A percentile compares a stretch with the other conserved stretches of the same genome.
Conservation (phyloP, 176 grass and related monocot genomes). For the Aegilops tauschii region DNA sequence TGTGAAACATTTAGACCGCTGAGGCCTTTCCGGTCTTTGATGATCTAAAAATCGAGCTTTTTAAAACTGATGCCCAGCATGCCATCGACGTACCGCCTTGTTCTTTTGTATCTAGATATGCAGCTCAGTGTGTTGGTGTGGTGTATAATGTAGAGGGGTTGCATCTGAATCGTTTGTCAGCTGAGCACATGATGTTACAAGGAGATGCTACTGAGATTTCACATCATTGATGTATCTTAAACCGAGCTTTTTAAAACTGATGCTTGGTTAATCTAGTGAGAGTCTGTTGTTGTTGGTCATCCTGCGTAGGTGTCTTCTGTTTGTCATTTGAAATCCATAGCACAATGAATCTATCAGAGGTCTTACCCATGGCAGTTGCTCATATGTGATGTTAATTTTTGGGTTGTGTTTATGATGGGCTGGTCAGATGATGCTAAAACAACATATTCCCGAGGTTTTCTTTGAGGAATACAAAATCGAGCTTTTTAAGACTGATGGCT, state of each 20-base stretch:
- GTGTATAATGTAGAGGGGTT: neutral
- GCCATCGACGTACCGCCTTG: neutral
- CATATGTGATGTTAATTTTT: neutral
- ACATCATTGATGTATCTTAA: slow-evolving; percentile 44
- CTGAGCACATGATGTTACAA: slow-evolving; percentile 27
- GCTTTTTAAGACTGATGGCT: slow-evolving; percentile 63
- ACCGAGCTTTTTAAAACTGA: slow-evolving; percentile 70
- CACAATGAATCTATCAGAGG: neutral
- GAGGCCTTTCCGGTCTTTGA: slow-evolving; percentile 37
- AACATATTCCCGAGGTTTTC: slow-evolving; percentile 22
- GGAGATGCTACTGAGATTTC: slow-evolving; percentile 47
- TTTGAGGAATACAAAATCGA: slow-evolving; percentile 40
- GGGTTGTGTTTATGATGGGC: neutral
- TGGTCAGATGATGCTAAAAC: slow-evolving; percentile 38
- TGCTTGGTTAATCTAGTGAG: neutral
- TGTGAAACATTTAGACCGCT: slow-evolving; percentile 26
- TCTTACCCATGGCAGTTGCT: accelerated
- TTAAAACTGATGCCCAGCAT: slow-evolving; percentile 56
- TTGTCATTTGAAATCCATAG: too few relatives aligned
- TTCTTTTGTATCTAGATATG: neutral
- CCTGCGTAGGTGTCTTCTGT: too few relatives aligned
- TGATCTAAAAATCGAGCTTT: slow-evolving; percentile 54
- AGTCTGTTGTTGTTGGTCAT: neutral
- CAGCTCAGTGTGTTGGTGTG: neutral
- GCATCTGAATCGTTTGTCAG: neutral